These are phyloP conservation scores for Starmera quercuum DNA, from an alignment of 805 yeast species.

Conservation along the genomic window DNA sequence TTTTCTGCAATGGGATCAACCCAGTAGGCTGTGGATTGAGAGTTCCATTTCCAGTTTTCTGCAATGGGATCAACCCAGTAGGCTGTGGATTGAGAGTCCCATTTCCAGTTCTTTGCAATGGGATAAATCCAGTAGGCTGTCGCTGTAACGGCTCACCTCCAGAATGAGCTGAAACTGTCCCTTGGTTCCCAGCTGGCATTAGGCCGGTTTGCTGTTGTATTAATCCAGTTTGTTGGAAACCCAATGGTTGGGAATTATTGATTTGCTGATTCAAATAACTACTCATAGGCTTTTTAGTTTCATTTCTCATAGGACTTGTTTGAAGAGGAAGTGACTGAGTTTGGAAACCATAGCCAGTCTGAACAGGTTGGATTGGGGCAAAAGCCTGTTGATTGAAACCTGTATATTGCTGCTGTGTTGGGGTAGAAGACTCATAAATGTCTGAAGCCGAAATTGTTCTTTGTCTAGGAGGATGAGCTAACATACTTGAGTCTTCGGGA, in stretches of 20 bases:
- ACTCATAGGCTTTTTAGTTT: slow-evolving; percentile 70
- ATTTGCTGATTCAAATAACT: too few relatives aligned
- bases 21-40: slow-evolving; percentile 22
- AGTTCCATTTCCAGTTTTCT: background rate
- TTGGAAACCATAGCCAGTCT: slow-evolving; percentile 1
- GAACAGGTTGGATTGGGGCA: slow-evolving; percentile 1
- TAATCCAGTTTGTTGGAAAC: slow-evolving; percentile 36
- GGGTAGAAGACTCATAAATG: background rate
- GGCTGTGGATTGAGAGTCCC: slow-evolving; percentile 23
- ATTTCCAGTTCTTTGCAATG: slow-evolving; percentile 5
- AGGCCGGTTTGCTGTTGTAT: slow-evolving; percentile 10
- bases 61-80: slow-evolving; percentile 26
- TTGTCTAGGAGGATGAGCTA: slow-evolving; percentile 3
- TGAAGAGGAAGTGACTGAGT: slow-evolving; percentile 25
- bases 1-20: slow-evolving; percentile 23
- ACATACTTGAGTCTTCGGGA: slow-evolving; percentile 35
- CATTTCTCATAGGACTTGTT: slow-evolving; percentile 72
- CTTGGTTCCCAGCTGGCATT: slow-evolving; percentile 23
- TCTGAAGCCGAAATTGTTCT: background rate
- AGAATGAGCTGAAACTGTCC: slow-evolving; percentile 14
- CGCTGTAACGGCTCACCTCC: slow-evolving; percentile 24
- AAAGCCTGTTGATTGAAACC: background rate
- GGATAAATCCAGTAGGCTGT: slow-evolving; percentile 38
- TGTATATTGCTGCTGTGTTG: slow-evolving; percentile 8
- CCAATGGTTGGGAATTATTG: slow-evolving; percentile 72